Percentiles rank a stretch among this genome's conserved stretches.
phyloP scores from a whole-genome alignment of 202 grass and related monocot species.

The Zizania palustris region DNA sequence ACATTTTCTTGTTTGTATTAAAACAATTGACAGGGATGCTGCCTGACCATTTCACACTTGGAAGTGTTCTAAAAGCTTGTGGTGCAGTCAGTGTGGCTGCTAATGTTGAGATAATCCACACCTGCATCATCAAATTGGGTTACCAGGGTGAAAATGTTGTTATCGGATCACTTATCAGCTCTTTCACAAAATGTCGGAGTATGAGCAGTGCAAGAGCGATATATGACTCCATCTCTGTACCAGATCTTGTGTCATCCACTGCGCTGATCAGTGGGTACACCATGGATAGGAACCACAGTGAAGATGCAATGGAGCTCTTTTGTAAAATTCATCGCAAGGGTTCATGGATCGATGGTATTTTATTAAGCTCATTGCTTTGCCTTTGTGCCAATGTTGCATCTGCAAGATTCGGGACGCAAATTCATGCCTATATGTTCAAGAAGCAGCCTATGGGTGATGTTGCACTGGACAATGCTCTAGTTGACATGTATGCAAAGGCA shows the following conservation, averaged over 20 bases:
- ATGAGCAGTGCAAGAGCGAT: conserved; percentile 54
- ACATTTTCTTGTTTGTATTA: conserved; percentile 3
- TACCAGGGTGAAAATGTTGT: conserved; percentile 53
- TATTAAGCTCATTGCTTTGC: conserved; percentile 70
- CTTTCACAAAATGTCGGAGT: conserved; percentile 74
- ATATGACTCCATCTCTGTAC: conserved; percentile 58
- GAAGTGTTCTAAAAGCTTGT: conserved; percentile 64
- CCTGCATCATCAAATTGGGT: conserved; percentile 68
- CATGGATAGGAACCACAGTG: conserved; percentile 53
- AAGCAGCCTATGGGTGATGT: conserved; percentile 51
- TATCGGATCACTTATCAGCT: conserved; percentile 65
- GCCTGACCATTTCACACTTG: conserved; percentile 82
- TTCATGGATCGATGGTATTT: conserved; percentile 60
- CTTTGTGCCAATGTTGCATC: conserved; percentile 70
- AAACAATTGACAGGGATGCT: conserved; percentile 47
- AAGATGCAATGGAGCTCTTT: conserved; percentile 68
- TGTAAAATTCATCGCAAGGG: conserved; percentile 50
- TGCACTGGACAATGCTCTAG: conserved; percentile 66
- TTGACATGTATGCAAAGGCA: conserved; percentile 93
- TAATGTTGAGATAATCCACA: conserved; percentile 62
- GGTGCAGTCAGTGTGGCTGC: conserved; percentile 42
- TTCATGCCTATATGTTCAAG: conserved; percentile 74
- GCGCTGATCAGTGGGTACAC: conserved; percentile 77
- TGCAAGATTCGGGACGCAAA: conserved; percentile 61
- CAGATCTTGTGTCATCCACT: conserved; percentile 70